Base-by-base conservation (phyloP, 345 rosid genomes). In the Punica granatum region DNA sequence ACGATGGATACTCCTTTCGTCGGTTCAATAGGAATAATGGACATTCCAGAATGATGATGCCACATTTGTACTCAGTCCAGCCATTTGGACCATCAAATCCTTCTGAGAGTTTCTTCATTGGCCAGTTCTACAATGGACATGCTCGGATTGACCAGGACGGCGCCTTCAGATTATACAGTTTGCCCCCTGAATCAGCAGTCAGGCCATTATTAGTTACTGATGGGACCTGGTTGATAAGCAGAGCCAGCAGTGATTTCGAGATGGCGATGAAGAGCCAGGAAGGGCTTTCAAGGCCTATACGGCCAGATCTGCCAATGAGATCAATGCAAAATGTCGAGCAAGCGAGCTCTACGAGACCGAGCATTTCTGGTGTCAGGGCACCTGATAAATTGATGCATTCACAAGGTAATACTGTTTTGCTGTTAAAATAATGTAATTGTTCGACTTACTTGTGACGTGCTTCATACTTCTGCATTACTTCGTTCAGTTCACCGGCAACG, bases 191-290 rank as follows among this genome's bases (percentile, higher is more conserved):
- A 35, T 65, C 67, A 3, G 61, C 44, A 1, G 51, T 46, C 59
- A 62, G 68, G 67, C 77, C 77, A 12, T 44, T 72, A 63, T 34
- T 65, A 35, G 46, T 75, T 21, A 64, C 79, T 16, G 72, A 71
- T 66, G 76, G 74, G 19, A 49, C 42, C 32, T 33, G 10, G n/a
- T 61, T 72, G 36, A 73, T 70, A 67, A 58, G 63, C 31, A 70
- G 73, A 69, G 46, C 56, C 31, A 42, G 70, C 42, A 12, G n/a
- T 11, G 74, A 70, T 19, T 6, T 66, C 32, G 0, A 66, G 28
- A 58, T 12, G 44, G 33, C 48, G 69, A 66, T 36, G 60, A 12
- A 66, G 19, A 51, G 44, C n/a, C 43, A 32, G 32, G 48, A 1
- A 48, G 23, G 31, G 58, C 61, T 67, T 35, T 36, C 67, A 19